Base-by-base conservation (phyloP, 208 protist genomes). In the Naegleria gruberi region DNA sequence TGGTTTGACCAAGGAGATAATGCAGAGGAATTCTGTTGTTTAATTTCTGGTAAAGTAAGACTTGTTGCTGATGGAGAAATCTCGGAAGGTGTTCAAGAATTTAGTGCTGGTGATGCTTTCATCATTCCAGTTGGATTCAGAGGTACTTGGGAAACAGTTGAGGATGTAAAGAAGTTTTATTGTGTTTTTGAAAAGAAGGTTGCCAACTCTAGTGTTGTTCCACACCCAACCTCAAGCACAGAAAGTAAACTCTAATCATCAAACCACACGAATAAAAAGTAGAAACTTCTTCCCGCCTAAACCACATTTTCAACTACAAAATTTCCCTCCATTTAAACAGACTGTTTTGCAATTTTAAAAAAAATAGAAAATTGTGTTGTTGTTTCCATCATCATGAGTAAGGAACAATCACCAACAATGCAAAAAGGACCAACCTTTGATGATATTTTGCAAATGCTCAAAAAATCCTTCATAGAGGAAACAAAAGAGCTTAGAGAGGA, bases 91-190 rank as follows among this genome's bases (percentile, higher is more conserved):
- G 65, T 30, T 1, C 65, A 77, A 37, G 42, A 30, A 41, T 87
- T 87, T 51, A 0, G 37, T 34, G 83, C 83, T 26, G 83, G 83
- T 40, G 83, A 87, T n/a, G 41, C 26, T 41, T 55, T 87, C 1
- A 40, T 87, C 43, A 87, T 87, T 55, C 83, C 83, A 37, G 19
- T 40, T 37, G 83, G 83, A 3, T 87, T 87, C 15, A 51, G 42
- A 55, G 83, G 83, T 19, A 55, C 43, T n/a, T 87, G 83, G 83
- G 83, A 87, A 55, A 87, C 83, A 34, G 17, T 87, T 10, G 44
- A 87, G 12, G n/a, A 30, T 30, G 26, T 87, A 4, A 87, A 55
- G 55, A 87, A 87, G 44, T 45, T 87, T 87, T 87, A 87, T 87
- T 30, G n/a, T 87, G 83, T 87, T 55, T 87, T 30, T 87, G 83